Evolutionary conservation across 2,329 filamentous ascomycete genomes (phyloP).

Genomic region (Claviceps humidiphila): DNA sequence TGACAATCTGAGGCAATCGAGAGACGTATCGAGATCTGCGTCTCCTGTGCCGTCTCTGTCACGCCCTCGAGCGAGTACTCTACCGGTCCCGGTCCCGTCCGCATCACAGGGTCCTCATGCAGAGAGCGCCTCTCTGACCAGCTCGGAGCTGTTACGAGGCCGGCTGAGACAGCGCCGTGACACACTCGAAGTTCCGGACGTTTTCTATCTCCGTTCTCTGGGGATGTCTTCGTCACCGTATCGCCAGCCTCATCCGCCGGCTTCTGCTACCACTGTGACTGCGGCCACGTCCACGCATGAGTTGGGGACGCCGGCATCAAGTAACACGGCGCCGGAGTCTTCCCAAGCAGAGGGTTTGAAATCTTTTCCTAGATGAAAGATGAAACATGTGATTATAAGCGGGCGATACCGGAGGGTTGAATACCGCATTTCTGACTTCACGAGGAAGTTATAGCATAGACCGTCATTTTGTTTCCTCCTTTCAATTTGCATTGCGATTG

Average conservation of each 20-base stretch:
- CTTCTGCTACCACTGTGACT: not conserved
- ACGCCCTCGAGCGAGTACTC: conserved; percentile 6
- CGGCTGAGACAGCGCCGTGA: conserved; percentile 6
- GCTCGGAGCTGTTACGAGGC: not conserved
- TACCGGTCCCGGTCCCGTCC: not conserved
- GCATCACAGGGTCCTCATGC: not conserved
- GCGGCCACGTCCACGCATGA: not conserved
- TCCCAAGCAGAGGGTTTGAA: too few species aligned
- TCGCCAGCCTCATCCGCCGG: not conserved
- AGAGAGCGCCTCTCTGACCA: not conserved
- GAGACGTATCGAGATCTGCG: conserved; percentile 3
- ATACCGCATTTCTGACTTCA: too few species aligned
- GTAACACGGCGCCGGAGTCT: not conserved
- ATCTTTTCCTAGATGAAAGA: too few species aligned
- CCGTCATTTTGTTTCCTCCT: too few species aligned
- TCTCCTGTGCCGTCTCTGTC: conserved; percentile 1
- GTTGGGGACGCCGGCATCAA: not conserved
- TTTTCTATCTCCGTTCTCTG: not conserved
- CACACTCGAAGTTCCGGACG: conserved; percentile 9
- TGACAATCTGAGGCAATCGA: not conserved
- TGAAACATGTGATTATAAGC: too few species aligned
- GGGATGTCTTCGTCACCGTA: not conserved
- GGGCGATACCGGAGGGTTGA: too few species aligned
- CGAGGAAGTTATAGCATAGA: too few species aligned
- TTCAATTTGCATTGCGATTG: too few species aligned